Percentiles rank a stretch among this genome's conserved stretches.
Conservation (phyloP, 2,329 filamentous ascomycete genomes). For the Stenocarpella maydis region DNA sequence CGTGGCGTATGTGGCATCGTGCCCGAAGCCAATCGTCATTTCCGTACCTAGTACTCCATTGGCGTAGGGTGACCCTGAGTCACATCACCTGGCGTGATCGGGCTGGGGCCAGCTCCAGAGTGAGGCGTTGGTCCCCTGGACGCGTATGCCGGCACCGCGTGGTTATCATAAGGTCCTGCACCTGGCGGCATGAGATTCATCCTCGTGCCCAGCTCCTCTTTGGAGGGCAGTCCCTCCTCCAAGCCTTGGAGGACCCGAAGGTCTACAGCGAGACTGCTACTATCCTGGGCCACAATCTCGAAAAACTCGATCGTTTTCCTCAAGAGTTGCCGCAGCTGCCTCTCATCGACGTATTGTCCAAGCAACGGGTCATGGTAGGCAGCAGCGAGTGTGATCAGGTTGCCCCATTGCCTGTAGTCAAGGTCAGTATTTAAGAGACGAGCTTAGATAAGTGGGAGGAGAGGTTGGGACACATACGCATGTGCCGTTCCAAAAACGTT, state of each 20-base stretch:
- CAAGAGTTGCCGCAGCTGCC: conserved; percentile 68
- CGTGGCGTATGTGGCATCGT: background rate
- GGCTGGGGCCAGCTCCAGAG: conserved; percentile 19
- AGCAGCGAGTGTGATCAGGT: conserved; percentile 88
- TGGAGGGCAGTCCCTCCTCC: conserved; percentile 51
- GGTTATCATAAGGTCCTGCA: conserved; percentile 36
- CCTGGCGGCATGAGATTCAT: conserved; percentile 10
- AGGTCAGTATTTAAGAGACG: conserved; percentile 23
- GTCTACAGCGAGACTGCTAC: conserved; percentile 78
- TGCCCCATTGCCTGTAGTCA: conserved; percentile 85
- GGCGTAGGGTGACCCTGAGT: conserved; percentile 26
- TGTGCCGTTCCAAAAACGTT: conserved; percentile 96
- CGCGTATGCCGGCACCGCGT: conserved; percentile 34
- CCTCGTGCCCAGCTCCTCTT: conserved; percentile 14
- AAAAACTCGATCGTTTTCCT: conserved; percentile 81
- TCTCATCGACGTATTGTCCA: conserved; percentile 61
- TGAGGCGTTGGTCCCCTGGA: conserved; percentile 28
- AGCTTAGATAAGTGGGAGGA: background rate
- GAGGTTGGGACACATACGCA: conserved; percentile 73
- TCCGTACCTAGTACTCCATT: conserved; percentile 27
- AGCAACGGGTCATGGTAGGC: conserved; percentile 75
- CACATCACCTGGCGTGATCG: conserved; percentile 29
- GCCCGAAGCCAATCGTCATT: background rate
- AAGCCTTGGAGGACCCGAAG: conserved; percentile 74
- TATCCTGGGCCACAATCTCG: conserved; percentile 71